phyloP scores from a whole-genome alignment of 2,329 filamentous ascomycete species.

The Incumbomyces lentus region DNA sequence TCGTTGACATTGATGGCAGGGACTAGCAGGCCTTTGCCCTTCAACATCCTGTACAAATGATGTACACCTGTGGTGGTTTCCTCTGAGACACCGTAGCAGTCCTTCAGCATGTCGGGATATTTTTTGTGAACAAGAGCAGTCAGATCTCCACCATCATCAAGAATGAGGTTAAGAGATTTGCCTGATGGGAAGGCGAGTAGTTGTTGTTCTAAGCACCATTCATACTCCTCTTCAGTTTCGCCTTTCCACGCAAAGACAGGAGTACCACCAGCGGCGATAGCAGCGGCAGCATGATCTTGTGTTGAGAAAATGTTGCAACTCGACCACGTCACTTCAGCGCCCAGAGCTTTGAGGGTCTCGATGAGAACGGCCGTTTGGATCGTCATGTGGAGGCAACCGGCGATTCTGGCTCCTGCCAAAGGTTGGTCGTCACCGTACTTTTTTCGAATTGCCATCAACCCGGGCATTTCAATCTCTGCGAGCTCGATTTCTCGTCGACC shows the following conservation, averaged over 20 bases:
- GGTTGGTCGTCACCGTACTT: slow-evolving; percentile 94
- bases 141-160: slow-evolving; percentile 96
- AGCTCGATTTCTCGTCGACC: slow-evolving; percentile 98
- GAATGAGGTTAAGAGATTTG: slow-evolving; percentile 96
- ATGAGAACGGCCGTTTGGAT: slow-evolving; percentile 99
- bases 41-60: slow-evolving; percentile 98
- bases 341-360: slow-evolving; percentile 88
- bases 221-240: slow-evolving; percentile 99
- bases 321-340: slow-evolving; percentile 97
- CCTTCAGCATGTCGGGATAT: slow-evolving; percentile 97
- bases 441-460: slow-evolving; percentile 85
- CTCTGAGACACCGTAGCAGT: slow-evolving; percentile 96
- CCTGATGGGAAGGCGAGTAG: slow-evolving; percentile 91
- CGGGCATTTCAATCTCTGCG: slow-evolving; percentile 92
- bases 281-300: slow-evolving; percentile 94
- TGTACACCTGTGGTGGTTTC: slow-evolving; percentile 99
- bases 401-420: slow-evolving; percentile 86
- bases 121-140: slow-evolving; percentile 94
- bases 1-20: slow-evolving; percentile 99
- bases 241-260: slow-evolving; percentile 79
- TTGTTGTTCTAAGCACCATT: slow-evolving; percentile 99
- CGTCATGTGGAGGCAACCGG: slow-evolving; percentile 98
- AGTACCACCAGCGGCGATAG: slow-evolving; percentile 86
- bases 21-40: slow-evolving; percentile 77
- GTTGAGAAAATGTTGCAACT: slow-evolving; percentile 99